Evolutionary conservation across 1,284 basidiomycete species (phyloP).

Genomic region (Boletellus sp.): DNA sequence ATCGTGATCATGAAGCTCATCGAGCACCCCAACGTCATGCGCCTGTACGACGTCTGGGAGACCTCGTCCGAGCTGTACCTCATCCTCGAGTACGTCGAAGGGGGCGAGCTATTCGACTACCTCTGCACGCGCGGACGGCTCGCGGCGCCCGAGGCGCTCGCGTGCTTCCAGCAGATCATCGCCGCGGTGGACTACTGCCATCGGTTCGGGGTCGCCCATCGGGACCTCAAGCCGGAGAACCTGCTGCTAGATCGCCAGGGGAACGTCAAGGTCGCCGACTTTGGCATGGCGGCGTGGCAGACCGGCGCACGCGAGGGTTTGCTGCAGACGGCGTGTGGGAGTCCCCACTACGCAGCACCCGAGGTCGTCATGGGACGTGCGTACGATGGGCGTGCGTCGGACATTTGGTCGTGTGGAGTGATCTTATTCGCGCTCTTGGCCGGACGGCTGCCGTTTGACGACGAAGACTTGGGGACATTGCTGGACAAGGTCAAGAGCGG

Average conservation of each 20-base stretch:
- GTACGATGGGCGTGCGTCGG: constrained; percentile 87
- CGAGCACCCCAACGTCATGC: constrained; percentile 94
- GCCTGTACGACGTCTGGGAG: constrained; percentile 97
- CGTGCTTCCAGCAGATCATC: constrained; percentile 97
- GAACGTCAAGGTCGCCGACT: constrained; percentile 97
- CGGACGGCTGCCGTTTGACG: constrained; percentile 93
- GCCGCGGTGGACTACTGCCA: constrained; percentile 95
- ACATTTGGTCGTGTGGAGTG: constrained; percentile 99
- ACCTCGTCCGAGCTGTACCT: constrained; percentile 88
- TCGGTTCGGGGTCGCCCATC: constrained; percentile 94
- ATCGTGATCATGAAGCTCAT: constrained; percentile 99
- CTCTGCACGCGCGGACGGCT: constrained; percentile 86
- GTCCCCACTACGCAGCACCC: constrained; percentile 96
- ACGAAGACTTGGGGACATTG: constrained; percentile 73
- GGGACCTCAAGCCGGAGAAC: constrained; percentile 98
- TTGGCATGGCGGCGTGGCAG: constrained; percentile 98
- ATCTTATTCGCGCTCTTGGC: constrained; percentile 91
- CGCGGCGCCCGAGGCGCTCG: constrained; percentile 76
- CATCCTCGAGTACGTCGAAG: constrained; percentile 96
- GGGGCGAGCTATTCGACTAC: constrained; percentile 96
- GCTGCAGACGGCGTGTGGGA: constrained; percentile 91
- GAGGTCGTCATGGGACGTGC: constrained; percentile 85
- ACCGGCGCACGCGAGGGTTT: constrained; percentile 53
- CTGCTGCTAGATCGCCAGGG: constrained; percentile 79
- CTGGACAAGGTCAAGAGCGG: constrained; percentile 86